phyloP scores from a whole-genome alignment of 129 eudicot genomes.

The Saussurea involucrata region DNA sequence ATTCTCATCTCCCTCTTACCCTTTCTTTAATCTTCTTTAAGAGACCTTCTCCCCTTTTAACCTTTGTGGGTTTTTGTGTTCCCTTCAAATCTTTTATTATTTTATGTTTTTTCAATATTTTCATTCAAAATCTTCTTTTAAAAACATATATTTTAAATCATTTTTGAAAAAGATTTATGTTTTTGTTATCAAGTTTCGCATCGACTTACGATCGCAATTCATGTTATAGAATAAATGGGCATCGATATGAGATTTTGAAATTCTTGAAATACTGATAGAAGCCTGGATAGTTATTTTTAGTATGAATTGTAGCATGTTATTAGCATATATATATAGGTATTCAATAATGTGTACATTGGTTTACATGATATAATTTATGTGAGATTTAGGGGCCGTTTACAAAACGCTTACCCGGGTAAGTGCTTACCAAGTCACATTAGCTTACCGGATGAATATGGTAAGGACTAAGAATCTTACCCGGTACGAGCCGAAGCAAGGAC shows the following conservation, averaged over 20 bases:
- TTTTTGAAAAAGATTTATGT: not conserved
- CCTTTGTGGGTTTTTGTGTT: slow-evolving; percentile 51
- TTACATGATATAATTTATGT: not conserved
- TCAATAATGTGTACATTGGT: not conserved
- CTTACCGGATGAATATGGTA: no score
- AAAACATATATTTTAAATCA: not conserved
- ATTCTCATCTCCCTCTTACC: slow-evolving; percentile 37
- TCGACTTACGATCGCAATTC: not conserved
- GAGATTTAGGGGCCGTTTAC: no score
- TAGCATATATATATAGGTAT: not conserved
- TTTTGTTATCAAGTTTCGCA: not conserved
- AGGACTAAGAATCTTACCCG: no score
- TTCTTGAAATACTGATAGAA: no score
- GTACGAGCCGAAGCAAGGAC: no score
- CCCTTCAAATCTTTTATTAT: slow-evolving; percentile 9
- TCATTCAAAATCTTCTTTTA: not conserved
- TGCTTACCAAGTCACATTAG: no score
- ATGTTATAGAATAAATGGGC: not conserved
- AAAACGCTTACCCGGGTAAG: no score
- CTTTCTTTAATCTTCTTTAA: slow-evolving; percentile 56
- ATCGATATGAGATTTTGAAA: no score
- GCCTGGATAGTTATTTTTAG: no score
- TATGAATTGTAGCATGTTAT: not conserved
- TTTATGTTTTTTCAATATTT: not conserved
- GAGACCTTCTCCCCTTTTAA: slow-evolving; percentile 36